A percentile compares a stretch with the other conserved stretches of the same genome.
Conservation (phyloP, 2,329 filamentous ascomycete genomes). For the Alternaria gaisen region DNA sequence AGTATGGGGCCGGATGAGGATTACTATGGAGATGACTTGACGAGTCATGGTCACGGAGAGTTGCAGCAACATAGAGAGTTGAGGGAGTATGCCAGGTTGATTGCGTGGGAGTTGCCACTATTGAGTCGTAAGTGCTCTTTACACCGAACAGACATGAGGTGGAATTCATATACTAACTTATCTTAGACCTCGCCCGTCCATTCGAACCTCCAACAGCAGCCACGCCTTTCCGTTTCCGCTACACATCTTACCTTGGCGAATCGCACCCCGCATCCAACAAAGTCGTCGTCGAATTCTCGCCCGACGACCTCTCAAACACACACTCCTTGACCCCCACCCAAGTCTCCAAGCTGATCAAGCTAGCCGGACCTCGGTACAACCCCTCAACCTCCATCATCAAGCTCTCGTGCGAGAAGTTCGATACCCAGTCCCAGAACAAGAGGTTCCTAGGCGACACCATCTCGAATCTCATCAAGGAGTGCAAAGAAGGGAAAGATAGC, state of each 20-base stretch:
- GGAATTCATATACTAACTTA: background rate
- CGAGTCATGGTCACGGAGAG: conserved; percentile 82
- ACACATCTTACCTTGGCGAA: conserved; percentile 96
- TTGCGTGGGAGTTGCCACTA: conserved; percentile 95
- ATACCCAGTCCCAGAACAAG: conserved; percentile 95
- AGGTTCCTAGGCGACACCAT: conserved; percentile 86
- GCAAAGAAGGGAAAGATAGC: conserved; percentile 77
- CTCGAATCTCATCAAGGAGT: conserved; percentile 74
- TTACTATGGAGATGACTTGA: conserved; percentile 84
- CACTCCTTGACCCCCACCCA: conserved; percentile 74
- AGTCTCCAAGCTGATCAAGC: conserved; percentile 83
- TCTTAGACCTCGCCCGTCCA: conserved; percentile 79
- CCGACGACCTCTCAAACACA: conserved; percentile 74
- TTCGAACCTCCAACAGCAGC: conserved; percentile 74
- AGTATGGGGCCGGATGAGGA: conserved; percentile 67
- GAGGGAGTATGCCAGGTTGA: conserved; percentile 84
- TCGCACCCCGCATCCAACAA: conserved; percentile 90
- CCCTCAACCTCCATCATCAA: conserved; percentile 81
- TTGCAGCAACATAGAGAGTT: conserved; percentile 88
- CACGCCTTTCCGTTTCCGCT: conserved; percentile 88
- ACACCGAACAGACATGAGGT: no score
- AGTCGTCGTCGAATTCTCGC: conserved; percentile 90
- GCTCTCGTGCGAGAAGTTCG: conserved; percentile 90
- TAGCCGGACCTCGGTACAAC: conserved; percentile 87
- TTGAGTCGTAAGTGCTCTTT: conserved; percentile 73